Conservation (phyloP, 345 rosid species). For the Pistacia vera region DNA sequence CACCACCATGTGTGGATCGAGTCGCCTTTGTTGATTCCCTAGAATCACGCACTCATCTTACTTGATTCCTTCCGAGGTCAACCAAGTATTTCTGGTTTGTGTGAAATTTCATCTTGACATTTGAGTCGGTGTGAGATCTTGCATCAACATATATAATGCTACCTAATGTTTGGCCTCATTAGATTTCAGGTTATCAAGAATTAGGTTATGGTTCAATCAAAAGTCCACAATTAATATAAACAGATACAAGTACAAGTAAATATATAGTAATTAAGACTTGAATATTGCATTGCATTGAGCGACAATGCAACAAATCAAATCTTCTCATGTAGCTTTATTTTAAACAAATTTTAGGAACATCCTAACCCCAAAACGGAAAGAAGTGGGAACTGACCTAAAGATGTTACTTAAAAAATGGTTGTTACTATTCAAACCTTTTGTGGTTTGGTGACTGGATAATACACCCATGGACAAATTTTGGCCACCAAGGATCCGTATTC, state of each 20-base stretch:
- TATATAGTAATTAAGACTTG: background rate
- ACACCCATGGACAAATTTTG: constrained; percentile 19
- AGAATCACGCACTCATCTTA: too few species aligned
- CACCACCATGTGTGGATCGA: too few species aligned
- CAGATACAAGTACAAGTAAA: background rate
- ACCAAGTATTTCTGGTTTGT: too few species aligned
- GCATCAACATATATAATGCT: background rate
- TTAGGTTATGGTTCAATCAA: constrained; percentile 1
- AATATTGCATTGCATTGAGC: background rate
- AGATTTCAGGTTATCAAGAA: background rate
- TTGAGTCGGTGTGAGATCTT: too few species aligned
- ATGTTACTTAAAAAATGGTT: background rate
- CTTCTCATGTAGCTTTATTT: background rate
- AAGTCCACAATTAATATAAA: background rate
- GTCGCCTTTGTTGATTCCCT: too few species aligned
- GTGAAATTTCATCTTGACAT: too few species aligned
- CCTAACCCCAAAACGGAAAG: background rate
- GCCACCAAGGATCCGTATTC: constrained; percentile 11
- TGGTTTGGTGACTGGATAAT: background rate
- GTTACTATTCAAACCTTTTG: background rate
- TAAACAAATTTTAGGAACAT: background rate
- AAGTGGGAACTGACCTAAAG: background rate
- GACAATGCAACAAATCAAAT: background rate
- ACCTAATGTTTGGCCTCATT: background rate
- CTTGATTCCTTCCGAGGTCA: too few species aligned